Conservation (phyloP, 2,329 filamentous ascomycete species). For the Fusarium sp. region DNA sequence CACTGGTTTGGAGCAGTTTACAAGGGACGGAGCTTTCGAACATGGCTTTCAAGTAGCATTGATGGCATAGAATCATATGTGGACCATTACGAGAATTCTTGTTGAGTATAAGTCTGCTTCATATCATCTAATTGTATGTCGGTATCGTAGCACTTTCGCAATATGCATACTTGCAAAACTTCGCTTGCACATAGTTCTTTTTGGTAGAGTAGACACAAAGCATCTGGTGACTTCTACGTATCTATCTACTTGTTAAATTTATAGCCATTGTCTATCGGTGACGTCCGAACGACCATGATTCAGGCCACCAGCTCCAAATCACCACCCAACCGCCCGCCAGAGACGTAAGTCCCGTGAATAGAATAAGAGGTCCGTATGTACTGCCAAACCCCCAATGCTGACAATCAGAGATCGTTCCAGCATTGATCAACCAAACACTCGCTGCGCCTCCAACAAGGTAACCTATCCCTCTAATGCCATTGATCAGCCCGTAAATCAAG, state of each 20-base stretch:
- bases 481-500: not conserved
- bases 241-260: not conserved
- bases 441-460: constrained; percentile 4
- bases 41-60: not conserved
- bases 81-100: too few species aligned
- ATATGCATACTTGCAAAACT: too few species aligned
- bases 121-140: too few species aligned
- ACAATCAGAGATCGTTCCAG: not conserved
- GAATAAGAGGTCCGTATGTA: not conserved
- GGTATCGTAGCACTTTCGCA: too few species aligned
- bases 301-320: constrained; percentile 1
- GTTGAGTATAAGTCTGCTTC: too few species aligned
- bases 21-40: not conserved
- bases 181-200: too few species aligned
- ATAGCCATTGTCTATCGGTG: not conserved
- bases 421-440: not conserved
- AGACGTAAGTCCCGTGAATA: not conserved
- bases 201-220: too few species aligned
- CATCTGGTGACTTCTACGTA: too few species aligned
- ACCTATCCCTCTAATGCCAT: not conserved
- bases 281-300: not conserved
- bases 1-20: not conserved
- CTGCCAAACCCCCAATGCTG: constrained; percentile 2
- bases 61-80: too few species aligned
- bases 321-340: constrained; percentile 6